Evolutionary conservation across 441 rosid genomes (phyloP).

Genomic region (Sinapis alba): DNA sequence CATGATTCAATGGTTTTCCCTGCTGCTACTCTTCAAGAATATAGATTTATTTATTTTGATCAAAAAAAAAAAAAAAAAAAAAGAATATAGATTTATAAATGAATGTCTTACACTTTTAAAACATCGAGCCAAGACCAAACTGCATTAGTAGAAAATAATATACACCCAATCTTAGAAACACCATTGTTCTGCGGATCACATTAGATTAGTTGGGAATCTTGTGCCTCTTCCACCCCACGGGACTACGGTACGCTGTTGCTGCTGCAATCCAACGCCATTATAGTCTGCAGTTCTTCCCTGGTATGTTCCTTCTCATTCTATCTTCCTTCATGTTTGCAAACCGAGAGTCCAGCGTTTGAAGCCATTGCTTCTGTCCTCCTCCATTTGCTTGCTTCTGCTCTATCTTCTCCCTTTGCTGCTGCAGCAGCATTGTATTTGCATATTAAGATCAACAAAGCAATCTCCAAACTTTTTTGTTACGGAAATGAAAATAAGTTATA

Average conservation of each 20-base stretch:
- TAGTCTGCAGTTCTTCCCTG: slow-evolving; percentile 37
- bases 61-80: too few species aligned
- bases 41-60: too few species aligned
- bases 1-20: too few species aligned
- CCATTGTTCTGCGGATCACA: not conserved
- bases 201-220: slow-evolving; percentile 26
- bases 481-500: not conserved
- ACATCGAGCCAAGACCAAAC: not conserved
- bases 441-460: not conserved
- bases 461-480: not conserved
- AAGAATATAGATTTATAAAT: too few species aligned
- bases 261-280: slow-evolving; percentile 30
- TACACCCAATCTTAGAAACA: not conserved
- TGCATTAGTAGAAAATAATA: not conserved
- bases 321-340: slow-evolving; percentile 84
- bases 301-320: slow-evolving; percentile 42
- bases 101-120: not conserved
- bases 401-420: slow-evolving; percentile 26
- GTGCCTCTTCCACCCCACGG: slow-evolving; percentile 57
- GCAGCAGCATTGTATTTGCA: slow-evolving; percentile 36
- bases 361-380: slow-evolving; percentile 39
- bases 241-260: slow-evolving; percentile 22
- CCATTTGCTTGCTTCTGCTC: slow-evolving; percentile 20
- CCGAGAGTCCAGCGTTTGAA: slow-evolving; percentile 74
- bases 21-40: too few species aligned